Base-by-base conservation (phyloP, 1,139 yeast species). In the Magnusiomyces suaveolens region DNA sequence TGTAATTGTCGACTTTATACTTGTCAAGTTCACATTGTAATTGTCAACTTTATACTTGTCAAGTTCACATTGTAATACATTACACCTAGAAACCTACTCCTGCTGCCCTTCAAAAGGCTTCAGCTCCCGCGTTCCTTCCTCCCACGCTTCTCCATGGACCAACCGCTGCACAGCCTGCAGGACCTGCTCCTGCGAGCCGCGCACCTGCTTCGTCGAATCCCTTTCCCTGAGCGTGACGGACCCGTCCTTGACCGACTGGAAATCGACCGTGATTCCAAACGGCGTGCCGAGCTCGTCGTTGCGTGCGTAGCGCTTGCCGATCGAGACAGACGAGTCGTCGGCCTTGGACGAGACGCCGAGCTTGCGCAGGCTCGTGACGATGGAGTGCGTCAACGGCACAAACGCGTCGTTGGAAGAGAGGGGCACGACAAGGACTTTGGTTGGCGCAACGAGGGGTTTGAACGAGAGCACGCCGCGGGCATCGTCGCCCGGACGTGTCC, bases 221-320 rank as follows among this genome's bases (percentile, higher is more conserved):
- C 99, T 87, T 73, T 94, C 98, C 79, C 99, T 88, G 68, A 94
- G 79, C 50, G 99, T 94, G 62, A 94, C 86, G 18, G 97, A 84
- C 53, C 82, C 82, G 68, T 94, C 97, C 70, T 86, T 82, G 60
- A 86, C 81, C 54, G 96, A 84, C 62, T 94, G 97, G 72, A 94
- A 94, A 73, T 94, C 99, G 65, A 94, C 86, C 62, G 99, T 94
- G 71, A 94, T 82, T 72, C 99, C 99, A 68, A 92, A 94, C 64
- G 99, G 98, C 56, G 98, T 94, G 72, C 99, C 99, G 71, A 94
- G 81, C 75, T 94, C 99, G 72, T 94, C 99, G 72, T 94, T 94
- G 77, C 99, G 87, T 59, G 98, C 90, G 68, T 94, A 94, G 76
- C 99, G 86, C 78, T 90, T 88, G 75, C 99, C 99, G 65, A 94